Evolutionary conservation across 495 filamentous ascomycete genomes (phyloP), one percentile per base, ranked within the genome.

Genomic region (Podospora conica): DNA sequence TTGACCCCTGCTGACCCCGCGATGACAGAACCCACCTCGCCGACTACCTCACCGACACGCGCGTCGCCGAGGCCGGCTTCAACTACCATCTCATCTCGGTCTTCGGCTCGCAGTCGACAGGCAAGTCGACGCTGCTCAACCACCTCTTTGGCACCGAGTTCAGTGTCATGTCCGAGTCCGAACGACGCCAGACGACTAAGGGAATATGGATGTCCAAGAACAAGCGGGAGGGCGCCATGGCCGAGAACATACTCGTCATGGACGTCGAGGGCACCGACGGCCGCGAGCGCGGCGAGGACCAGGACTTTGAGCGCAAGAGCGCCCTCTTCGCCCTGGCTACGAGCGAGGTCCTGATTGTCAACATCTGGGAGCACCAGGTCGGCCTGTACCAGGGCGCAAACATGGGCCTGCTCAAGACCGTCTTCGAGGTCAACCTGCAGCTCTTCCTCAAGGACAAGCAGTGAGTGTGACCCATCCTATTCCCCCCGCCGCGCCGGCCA

Each of bases 151-250:
- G 92, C 61, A 98, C 95, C 57, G 83, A 93, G 64, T 98, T 98
- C 82, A 91, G 90, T 56, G 93, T 98, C 64, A 98, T 98, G 95
- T 90, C 91, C 66, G 95, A 98, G 79, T 75, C 75, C 31, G 91
- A 96, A 71, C 87, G 95, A 61, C 86, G 91, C 68, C 95, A 98
- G 81, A 98, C 95, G 0, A 98, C 95, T 53, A 98, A 98, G 81
- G 95, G 95, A 70, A 98, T 98, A 75, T 98, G 95, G 95, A 87
- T 98, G 87, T 96, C 93, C 64, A 96, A 96, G 77, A 97, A 97
- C 74, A 93, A 95, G 79, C 86, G 81, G 69, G 78, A 82, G 68
- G 66, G 66, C 59, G 75, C 72, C 18, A 97, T 97, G 94, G 93
- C 92, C 70, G 91, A 96, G 64, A 98, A 98, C 74, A 97, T 98